These are phyloP conservation scores for Myochromella boudieri DNA, from an alignment of 768 basidiomycete species.

Conservation along the genomic window DNA sequence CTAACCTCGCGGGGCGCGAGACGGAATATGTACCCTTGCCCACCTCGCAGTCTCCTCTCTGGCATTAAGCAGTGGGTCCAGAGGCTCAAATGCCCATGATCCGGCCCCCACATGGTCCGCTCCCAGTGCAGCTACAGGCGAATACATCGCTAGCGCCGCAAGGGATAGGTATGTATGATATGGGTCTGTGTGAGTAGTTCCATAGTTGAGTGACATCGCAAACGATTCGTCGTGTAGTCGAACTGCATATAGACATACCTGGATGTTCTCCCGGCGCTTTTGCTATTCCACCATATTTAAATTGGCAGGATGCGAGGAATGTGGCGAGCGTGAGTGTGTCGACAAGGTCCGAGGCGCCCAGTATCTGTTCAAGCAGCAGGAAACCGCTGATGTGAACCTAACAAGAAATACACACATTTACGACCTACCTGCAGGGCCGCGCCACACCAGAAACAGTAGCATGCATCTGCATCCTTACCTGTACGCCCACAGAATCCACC, in stretches of 20 bases:
- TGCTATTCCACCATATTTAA: slow-evolving; percentile 84
- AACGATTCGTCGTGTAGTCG: slow-evolving; percentile 7
- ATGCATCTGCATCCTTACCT: slow-evolving; percentile 86
- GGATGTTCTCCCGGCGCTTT: slow-evolving; percentile 81
- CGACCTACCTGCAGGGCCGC: slow-evolving; percentile 70
- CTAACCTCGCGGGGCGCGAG: slow-evolving; percentile 6
- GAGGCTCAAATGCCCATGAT: slow-evolving; percentile 56
- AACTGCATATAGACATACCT: slow-evolving; percentile 42
- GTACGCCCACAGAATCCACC: slow-evolving; percentile 91
- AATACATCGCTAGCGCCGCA: slow-evolving; percentile 74
- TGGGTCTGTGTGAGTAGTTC: slow-evolving; percentile 57
- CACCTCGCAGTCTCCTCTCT: slow-evolving; percentile 63
- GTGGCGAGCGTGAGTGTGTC: slow-evolving; percentile 51
- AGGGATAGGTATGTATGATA: slow-evolving; percentile 93
- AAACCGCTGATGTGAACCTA: too few species aligned
- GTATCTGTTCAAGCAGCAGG: slow-evolving; percentile 68
- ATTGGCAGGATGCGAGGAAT: slow-evolving; percentile 80
- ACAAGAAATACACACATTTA: too few species aligned
- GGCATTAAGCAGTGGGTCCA: slow-evolving; percentile 77
- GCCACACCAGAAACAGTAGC: slow-evolving; percentile 96
- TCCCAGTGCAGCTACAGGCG: slow-evolving; percentile 42
- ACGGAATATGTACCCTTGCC: slow-evolving; percentile 62
- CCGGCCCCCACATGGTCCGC: slow-evolving; percentile 25
- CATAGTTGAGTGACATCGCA: background rate
- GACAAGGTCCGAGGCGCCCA: slow-evolving; percentile 60